Percentiles rank a stretch among this genome's conserved stretches.
phyloP scores from a whole-genome alignment of 352 stramenopile genomes.

The Globisporangium viniferum region DNA sequence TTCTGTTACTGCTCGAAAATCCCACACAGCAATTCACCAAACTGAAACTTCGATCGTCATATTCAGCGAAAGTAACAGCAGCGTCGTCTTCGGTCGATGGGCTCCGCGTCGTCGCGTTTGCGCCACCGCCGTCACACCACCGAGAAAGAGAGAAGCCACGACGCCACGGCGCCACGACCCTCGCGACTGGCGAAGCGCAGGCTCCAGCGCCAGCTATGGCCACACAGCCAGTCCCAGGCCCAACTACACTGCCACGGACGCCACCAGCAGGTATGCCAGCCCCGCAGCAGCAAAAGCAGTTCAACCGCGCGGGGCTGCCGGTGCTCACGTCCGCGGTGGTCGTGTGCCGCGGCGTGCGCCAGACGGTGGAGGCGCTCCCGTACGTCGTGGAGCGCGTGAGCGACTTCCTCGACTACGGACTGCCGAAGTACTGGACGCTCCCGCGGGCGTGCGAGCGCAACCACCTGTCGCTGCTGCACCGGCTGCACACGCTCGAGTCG shows the following conservation, averaged over 20 bases:
- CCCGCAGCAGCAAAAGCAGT: not conserved
- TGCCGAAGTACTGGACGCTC: constrained; percentile 15
- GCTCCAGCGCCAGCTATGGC: too few relatives aligned
- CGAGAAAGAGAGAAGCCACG: not conserved
- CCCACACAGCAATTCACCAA: not conserved
- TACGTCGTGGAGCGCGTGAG: constrained; percentile 17
- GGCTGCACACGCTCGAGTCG: constrained; percentile 8
- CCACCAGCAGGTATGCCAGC: not conserved
- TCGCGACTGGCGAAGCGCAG: not conserved
- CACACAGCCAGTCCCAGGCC: not conserved
- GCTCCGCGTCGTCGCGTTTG: constrained; percentile 5
- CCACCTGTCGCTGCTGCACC: constrained; percentile 12
- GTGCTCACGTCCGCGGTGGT: constrained; percentile 13
- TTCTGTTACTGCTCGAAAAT: not conserved
- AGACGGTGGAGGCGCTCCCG: constrained; percentile 7
- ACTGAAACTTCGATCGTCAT: not conserved
- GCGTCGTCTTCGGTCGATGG: not conserved
- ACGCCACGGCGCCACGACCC: not conserved
- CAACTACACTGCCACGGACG: not conserved
- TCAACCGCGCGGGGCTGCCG: constrained; percentile 7
- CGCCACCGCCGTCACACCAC: not conserved
- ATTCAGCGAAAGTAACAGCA: not conserved
- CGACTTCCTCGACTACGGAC: constrained; percentile 15
- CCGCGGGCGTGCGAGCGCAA: constrained; percentile 14
- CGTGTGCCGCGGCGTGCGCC: constrained; percentile 12